Evolutionary conservation across 768 basidiomycete genomes (phyloP), one percentile per base, ranked within the genome.

Genomic region (Hemileccinum impolitum): DNA sequence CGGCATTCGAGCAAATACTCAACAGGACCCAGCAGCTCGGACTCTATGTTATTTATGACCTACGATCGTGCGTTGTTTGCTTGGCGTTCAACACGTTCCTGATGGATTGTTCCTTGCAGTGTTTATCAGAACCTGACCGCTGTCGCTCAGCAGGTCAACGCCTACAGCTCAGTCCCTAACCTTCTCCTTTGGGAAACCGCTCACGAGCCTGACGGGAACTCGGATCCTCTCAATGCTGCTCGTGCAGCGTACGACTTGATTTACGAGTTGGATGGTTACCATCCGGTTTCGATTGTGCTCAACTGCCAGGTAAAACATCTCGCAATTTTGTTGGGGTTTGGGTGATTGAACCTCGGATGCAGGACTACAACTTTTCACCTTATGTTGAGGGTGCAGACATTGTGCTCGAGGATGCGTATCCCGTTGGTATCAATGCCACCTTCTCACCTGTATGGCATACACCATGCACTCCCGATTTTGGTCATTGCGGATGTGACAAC

Each of bases 31-130:
- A 36, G 12, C 53, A 55, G 19, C 48, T 59, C 6, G 65, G 62
- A 30, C 53, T 81, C 3, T 90, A 84, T 58, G 65, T 91, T 28
- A 82, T 90, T 75, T 90, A 87, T 56, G 87, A 91, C 58, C 85
- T 92, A 87, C 77, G 87, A 57, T 66, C 64, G 78, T 79, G 25
- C 39, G 70, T 45, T 6, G 18, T 28, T 11, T 1, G 8, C 15
- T 43, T 18, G 19, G 34, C 36, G 19, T 8, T 37, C 14, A 6
- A 17, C 18, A 1, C 19, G 25, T 2, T 10, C 17, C 6, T 47
- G 4, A 39, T 17, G 4, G 2, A 11, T 11, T 48, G 21, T 18
- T 36, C 7, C 30, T 17, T 31, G 5, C 49, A 70, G 70, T 74
- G 74, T 74, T 4, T 90, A 89, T 65, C 75, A 75, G 72, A 82